phyloP scores from a whole-genome alignment of 2,329 filamentous ascomycete species.

The Apiospora pterosperma region DNA sequence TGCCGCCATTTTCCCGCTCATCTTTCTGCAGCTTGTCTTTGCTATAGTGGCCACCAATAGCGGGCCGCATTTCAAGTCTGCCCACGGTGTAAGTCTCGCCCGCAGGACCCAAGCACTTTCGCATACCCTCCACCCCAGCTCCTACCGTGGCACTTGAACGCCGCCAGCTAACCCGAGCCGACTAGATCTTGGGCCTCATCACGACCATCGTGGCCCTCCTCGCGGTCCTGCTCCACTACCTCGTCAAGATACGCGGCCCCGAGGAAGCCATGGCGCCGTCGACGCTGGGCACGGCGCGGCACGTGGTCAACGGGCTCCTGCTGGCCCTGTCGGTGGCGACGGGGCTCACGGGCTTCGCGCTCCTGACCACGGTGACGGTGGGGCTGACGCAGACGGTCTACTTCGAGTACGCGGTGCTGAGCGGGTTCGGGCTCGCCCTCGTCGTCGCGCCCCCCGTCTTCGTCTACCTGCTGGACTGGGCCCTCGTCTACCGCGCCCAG shows the following conservation, averaged over 20 bases:
- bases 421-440: constrained; percentile 16
- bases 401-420: constrained; percentile 21
- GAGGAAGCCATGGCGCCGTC: background rate
- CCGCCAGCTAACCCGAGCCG: background rate
- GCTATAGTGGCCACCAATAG: constrained; percentile 20
- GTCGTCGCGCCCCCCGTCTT: background rate
- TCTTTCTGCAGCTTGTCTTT: constrained; percentile 23
- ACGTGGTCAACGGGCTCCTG: constrained; percentile 22
- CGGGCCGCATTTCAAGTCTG: constrained; percentile 23
- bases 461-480: constrained; percentile 2
- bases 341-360: constrained; percentile 24
- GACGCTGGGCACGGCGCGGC: constrained; percentile 11
- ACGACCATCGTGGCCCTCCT: constrained; percentile 20
- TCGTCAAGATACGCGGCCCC: constrained; percentile 14
- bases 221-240: constrained; percentile 20
- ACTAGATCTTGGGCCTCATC: constrained; percentile 25
- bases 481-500: background rate
- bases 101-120: too few relatives aligned
- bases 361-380: constrained; percentile 23
- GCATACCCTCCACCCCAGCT: background rate
- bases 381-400: constrained; percentile 24
- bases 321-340: constrained; percentile 19
- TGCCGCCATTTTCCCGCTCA: constrained; percentile 19
- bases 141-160: too few relatives aligned
- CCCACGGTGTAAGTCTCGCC: constrained; percentile 24